Evolutionary conservation across 2,329 filamentous ascomycete species (phyloP), one percentile per base, ranked within the genome.

Genomic region (Bipolaris oryzae): DNA sequence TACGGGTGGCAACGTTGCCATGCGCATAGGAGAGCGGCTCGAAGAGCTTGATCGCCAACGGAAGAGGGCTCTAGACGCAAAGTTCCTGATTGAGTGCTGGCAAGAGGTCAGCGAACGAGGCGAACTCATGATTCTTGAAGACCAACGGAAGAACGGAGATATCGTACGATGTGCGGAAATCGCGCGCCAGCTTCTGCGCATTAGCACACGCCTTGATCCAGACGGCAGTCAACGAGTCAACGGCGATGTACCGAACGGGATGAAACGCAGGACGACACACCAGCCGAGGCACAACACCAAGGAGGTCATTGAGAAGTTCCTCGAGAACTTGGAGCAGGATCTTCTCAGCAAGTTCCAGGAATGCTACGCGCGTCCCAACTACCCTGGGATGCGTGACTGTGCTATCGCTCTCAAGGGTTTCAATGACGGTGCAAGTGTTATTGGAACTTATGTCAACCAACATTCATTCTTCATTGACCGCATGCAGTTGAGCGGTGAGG

Each of bases 401-500:
- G 91, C 96, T 52, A 91, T 91, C 70, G 95, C 97, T 39, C 81
- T 99, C 60, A 85, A 95, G 73, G 95, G 98, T 77, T 99, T 99
- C 82, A 96, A 94, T 75, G 92, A 95, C 50, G 95, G 95, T 49
- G 88, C 92, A 55, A 98, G 93, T 74, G 95, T 98, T 57, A 96
- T 97, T 76, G 94, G 91, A 13, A 84, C 94, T 10, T 99, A 98
- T 76, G 94, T 99, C 72, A 99, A 99, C 73, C 95, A 99, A 76
- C 96, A 99, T 78, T 92, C 96, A 71, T 99, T 99, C 83, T 99
- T 99, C 79, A 97, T 99, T 71, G 95, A 98, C 73, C 85, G 93
- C 23, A 95, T 92, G 65, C 94, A 98, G 75, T 82, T 99, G 55
- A 89, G 96, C 47, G 90, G 89, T 0, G 93, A 96, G 69, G 93